Base-by-base conservation (phyloP, 805 yeast genomes). In the Starmerella potacharoeniae region DNA sequence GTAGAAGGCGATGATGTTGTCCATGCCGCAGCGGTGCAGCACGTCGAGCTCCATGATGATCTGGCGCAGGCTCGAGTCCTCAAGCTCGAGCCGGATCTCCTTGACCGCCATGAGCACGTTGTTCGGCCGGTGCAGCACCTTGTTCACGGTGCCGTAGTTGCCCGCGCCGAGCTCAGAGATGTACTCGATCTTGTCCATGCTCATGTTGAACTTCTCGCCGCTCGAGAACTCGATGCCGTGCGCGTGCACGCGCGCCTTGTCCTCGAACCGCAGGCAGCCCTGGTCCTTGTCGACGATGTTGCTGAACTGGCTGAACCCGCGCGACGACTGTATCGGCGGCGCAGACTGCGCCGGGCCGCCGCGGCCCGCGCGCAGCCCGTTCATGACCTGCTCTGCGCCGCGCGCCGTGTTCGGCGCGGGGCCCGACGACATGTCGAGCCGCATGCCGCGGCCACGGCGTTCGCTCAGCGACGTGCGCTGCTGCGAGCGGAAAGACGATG, bases 31-130 rank as follows among this genome's bases (percentile, higher is more conserved):
- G 64, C 84, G 86, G 71, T 93, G 97, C 60, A 93, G 76, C 52
- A 93, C 84, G 64, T 93, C 97, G 58, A 93, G 74, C 69, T 93
- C 98, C 97, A 93, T 93, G 63, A 93, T 73, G 60, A 93, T 93
- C 66, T 93, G 97, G 58, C 91, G 78, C 68, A 93, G 86, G 67
- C 89, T 89, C n/a, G 86, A 77, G 64, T 91, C 97, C 66, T 93
- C 97, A 57, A 93, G 75, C 68, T 91, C 97, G 47, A 93, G 73
- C 53, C 96, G 75, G 46, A 93, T 96, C 68, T 93, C 97, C 69
- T 93, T 93, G 95, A 93, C 88, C 1, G 97, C 97, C 97, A 93
- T 89, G 17, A 82, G 71, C 17, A 91, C 85, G 22, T 88, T 86
- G 0, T 96, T 89, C 11, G 97, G 97, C 65, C 83, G 87, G 69